These are phyloP conservation scores for Fusarium subtropicale DNA, from an alignment of 2,329 filamentous ascomycete species.

Conservation along the genomic window DNA sequence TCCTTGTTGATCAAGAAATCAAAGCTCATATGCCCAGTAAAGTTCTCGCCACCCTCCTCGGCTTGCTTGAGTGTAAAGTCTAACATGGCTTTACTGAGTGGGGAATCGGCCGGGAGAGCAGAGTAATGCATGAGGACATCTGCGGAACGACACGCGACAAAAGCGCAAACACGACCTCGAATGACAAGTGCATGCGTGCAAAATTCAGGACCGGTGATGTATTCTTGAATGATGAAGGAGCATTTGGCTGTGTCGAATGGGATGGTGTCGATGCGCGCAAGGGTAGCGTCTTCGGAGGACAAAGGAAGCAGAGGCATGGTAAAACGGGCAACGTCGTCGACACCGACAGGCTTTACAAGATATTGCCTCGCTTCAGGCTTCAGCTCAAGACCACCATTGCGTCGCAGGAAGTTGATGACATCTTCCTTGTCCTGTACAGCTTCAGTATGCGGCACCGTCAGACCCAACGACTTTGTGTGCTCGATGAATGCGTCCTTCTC, in stretches of 20 bases:
- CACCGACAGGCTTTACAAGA: constrained; percentile 73
- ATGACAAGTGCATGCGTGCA: constrained; percentile 78
- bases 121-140: constrained; percentile 75
- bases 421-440: constrained; percentile 65
- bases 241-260: constrained; percentile 55
- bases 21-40: constrained; percentile 79
- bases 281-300: constrained; percentile 63
- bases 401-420: constrained; percentile 64
- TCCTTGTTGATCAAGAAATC: constrained; percentile 69
- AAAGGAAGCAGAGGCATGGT: constrained; percentile 75
- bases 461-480: constrained; percentile 64
- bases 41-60: constrained; percentile 56
- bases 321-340: constrained; percentile 69
- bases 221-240: constrained; percentile 71
- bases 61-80: constrained; percentile 72
- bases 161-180: constrained; percentile 71
- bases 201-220: constrained; percentile 70
- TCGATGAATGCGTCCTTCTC: constrained; percentile 74
- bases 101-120: constrained; percentile 65
- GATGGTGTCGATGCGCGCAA: constrained; percentile 61
- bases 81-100: constrained; percentile 70
- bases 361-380: constrained; percentile 57
- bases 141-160: constrained; percentile 73
- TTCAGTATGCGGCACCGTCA: constrained; percentile 65
- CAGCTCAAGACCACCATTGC: constrained; percentile 35